Evolutionary conservation across 805 yeast species (phyloP), one percentile per base, ranked within the genome.

Genomic region (Scheffersomyces stipitis): DNA sequence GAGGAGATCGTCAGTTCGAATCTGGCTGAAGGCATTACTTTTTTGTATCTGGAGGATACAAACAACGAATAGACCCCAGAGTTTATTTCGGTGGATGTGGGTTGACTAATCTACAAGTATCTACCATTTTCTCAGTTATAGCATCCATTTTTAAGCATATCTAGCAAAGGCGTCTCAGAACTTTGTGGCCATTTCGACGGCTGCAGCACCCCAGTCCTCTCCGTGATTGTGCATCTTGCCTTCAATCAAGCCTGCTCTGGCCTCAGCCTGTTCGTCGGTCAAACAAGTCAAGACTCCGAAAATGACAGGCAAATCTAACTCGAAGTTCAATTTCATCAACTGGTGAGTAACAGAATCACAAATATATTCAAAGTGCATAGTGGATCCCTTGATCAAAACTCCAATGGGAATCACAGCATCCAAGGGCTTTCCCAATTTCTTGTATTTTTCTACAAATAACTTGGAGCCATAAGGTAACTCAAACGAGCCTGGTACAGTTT

Each of bases 151-250:
- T 7, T 13, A 10, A 9, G 28, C 13, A 23, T 43, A 52, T 16
- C 47, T 47, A 38, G n/a, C n/a, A n/a, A n/a, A n/a, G n/a, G n/a
- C n/a, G n/a, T n/a, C n/a, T n/a, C n/a, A n/a, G n/a, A 66, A 67
- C 46, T 69, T 69, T 28, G 60, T 40, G 8, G 66, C 50, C 98
- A 93, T 91, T 69, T 91, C 99, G 18, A 93, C 96, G 12, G 99
- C 99, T 37, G 97, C 96, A 24, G 95, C 90, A 49, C 96, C 99
- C 99, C 99, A 91, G 62, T 93, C 99, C 56, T 78, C 87, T 46
- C 99, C 99, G 56, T 93, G 99, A 70, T 91, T 91, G 64, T 93
- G 98, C 81, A 81, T 77, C 49, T 80, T 80, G 40, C 84, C 88
- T 20, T 64, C 64, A 27, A 72, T 61, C 44, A 91, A 68, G 17